Base-by-base conservation (phyloP, 2,329 filamentous ascomycete species). In the Colletotrichum sublineola region DNA sequence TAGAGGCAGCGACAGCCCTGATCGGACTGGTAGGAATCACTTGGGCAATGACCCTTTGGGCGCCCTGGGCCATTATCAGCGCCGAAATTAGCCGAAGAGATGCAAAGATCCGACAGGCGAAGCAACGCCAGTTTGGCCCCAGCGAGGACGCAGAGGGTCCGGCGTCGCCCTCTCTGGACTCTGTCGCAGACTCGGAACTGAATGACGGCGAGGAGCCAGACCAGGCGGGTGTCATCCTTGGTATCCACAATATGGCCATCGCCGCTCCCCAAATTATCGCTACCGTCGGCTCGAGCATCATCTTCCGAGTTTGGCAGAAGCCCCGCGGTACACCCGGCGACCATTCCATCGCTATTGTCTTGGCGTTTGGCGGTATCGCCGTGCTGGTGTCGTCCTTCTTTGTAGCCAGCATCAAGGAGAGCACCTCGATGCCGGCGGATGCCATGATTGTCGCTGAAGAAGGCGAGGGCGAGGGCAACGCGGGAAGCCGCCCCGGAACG, bases 171-270 rank as follows among this genome's bases (percentile, higher is more conserved):
- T 73, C 67, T 12, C n/a, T 67, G 6, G 42, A 68, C 31, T 67
- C 69, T 20, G 56, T 65, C 20, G 69, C 61, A 20, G 64, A 73
- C 24, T 73, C 36, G 29, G 74, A 38, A 18, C n/a, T 69, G n/a
- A 63, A 24, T 58, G 86, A 87, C n/a, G 86, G 88, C 3, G 86
- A 89, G 36, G 87, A 89, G 50, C 86, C 89, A 2, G 93, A 95
- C 77, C 93, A 96, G 79, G 94, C 95, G 5, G 95, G 96, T 53
- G 93, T 98, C 52, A 94, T 98, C 56, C 88, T 98, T 2, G 96
- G 96, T 11, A 95, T 98, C 67, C 96, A 98, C 85, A 98, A 98
- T 81, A 96, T 98, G 83, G 92, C 95, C 20, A 93, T 98, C 76
- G 94, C 95, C 0, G 91, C 94, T 6, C 96, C 96, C 1, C 96